A percentile compares a stretch with the other conserved stretches of the same genome.
Conservation (phyloP, 352 stramenopile species). For the Phytophthora uliginosa region DNA sequence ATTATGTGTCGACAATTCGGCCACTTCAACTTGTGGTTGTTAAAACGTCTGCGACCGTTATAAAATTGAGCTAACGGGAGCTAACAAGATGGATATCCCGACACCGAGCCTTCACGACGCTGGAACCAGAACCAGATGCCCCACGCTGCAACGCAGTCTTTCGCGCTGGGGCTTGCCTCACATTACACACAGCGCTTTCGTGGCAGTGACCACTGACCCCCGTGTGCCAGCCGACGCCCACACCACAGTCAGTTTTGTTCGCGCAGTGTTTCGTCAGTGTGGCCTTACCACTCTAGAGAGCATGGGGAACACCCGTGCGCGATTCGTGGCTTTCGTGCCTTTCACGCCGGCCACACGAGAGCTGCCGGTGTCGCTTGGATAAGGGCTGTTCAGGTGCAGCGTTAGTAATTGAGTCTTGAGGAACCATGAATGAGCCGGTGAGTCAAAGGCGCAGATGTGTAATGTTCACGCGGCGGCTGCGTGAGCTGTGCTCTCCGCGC, state of each 20-base stretch:
- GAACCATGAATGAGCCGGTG: constrained; percentile 23
- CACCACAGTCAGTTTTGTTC: constrained; percentile 13
- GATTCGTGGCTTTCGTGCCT: background rate
- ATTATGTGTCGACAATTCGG: too few species aligned
- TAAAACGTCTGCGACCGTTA: background rate
- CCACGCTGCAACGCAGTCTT: constrained; percentile 24
- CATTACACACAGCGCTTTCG: constrained; percentile 22
- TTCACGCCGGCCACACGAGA: constrained; percentile 3
- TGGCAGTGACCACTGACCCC: constrained; percentile 15
- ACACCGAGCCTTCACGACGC: background rate
- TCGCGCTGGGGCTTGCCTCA: constrained; percentile 17
- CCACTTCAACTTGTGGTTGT: background rate
- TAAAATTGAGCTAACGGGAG: background rate
- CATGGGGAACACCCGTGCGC: background rate
- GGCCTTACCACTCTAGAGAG: constrained; percentile 14
- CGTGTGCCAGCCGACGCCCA: background rate
- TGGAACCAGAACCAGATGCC: background rate
- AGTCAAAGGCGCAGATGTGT: constrained; percentile 19
- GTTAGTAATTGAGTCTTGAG: constrained; percentile 27
- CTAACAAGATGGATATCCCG: background rate
- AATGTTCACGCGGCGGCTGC: constrained; percentile 10
- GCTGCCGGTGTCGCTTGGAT: constrained; percentile 11
- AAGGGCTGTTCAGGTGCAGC: constrained; percentile 8
- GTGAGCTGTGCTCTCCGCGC: background rate
- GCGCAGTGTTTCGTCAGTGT: constrained; percentile 20